Evolutionary conservation across 2,329 filamentous ascomycete genomes (phyloP), one percentile per base, ranked within the genome.

Genomic region (Stagonosporopsis cucurbitacearum): DNA sequence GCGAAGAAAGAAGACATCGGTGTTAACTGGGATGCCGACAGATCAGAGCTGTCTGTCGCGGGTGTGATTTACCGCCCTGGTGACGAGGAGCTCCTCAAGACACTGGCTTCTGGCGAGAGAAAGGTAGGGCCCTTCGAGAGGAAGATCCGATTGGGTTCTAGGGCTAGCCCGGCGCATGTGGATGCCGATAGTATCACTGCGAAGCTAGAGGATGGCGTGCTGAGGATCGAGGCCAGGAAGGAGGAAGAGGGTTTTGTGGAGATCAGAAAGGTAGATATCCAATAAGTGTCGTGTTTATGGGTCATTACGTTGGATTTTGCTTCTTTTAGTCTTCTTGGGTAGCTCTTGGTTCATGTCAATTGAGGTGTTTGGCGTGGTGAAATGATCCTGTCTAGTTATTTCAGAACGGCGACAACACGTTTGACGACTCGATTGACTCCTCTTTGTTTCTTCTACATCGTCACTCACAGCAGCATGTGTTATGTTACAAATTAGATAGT

Each of bases 191-290:
- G 77, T 22, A 94, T 95, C 68, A 83, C 81, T 2, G 90, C 91
- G 2, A 91, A 86, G 77, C 82, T 96, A 76, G 88, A 92, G 73
- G 89, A 95, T 70, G 91, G 91, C 5, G 79, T 96, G 1, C 74
- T 96, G 63, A 80, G 88, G 32, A 81, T 96, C n/a, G 86, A 84
- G n/a, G 85, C 96, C 1, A 90, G 90, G 7, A 93, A 92, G 79
- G 68, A 84, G 7, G 66, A 69, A 20, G 86, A 86, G 63, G 86
- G 86, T 79, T 88, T 86, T 63, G 80, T 82, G 8, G 78, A 81
- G 66, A 75, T 84, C 22, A 79, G 78, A 68, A 82, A 81, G 72
- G 79, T 83, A 17, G 80, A 82, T 65, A 75, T 82, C 40, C 77
- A 81, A 68, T 81, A 80, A 54, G 13, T 7, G 13, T 20, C 2